A percentile compares a stretch with the other conserved stretches of the same genome.
Conservation (phyloP, 768 basidiomycete species). For the Collybiopsis luxurians region DNA sequence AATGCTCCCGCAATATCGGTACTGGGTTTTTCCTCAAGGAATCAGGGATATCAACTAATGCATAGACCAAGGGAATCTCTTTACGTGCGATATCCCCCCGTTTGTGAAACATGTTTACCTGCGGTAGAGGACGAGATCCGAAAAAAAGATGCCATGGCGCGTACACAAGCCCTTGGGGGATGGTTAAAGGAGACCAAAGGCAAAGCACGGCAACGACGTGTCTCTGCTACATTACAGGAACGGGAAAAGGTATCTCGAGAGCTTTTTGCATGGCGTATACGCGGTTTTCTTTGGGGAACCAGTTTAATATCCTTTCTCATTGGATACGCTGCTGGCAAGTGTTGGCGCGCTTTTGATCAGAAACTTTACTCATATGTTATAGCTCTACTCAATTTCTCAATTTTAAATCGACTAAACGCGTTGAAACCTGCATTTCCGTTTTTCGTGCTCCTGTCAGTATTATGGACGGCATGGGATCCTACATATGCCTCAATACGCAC, state of each 20-base stretch:
- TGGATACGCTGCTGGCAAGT: constrained; percentile 48
- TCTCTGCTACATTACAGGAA: constrained; percentile 36
- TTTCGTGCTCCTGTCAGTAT: constrained; percentile 53
- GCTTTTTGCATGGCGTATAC: constrained; percentile 62
- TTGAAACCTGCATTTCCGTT: constrained; percentile 44
- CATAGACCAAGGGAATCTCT: constrained; percentile 64
- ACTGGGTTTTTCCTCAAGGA: no score
- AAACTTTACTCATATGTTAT: background rate
- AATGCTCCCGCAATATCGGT: constrained; percentile 62
- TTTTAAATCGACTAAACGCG: constrained; percentile 22
- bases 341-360: background rate
- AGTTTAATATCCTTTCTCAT: constrained; percentile 41
- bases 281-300: constrained; percentile 64
- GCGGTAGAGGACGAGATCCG: constrained; percentile 80
- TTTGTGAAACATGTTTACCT: constrained; percentile 74
- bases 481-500: constrained; percentile 61
- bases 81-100: constrained; percentile 81
- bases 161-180: constrained; percentile 68
- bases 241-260: constrained; percentile 46
- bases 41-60: no score
- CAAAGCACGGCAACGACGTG: constrained; percentile 53
- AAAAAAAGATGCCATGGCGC: constrained; percentile 80
- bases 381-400: constrained; percentile 33
- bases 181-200: constrained; percentile 67
- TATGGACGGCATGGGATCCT: constrained; percentile 88